phyloP scores from a whole-genome alignment of 2,329 filamentous ascomycete species.

The Colletotrichum sp. region DNA sequence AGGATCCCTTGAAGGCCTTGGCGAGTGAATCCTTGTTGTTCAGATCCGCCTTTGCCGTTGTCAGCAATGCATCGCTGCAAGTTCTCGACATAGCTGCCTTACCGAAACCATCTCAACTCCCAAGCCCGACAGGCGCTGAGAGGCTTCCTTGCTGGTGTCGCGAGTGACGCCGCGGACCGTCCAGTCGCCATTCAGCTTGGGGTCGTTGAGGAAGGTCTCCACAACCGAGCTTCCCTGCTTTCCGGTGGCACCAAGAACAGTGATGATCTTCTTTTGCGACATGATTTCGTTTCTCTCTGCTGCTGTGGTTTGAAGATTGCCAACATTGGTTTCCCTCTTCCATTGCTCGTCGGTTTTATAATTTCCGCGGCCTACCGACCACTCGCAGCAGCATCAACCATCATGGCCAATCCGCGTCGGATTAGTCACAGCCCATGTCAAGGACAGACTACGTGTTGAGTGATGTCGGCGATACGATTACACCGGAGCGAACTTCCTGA shows the following conservation, averaged over 20 bases:
- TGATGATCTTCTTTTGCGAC: conserved; percentile 47
- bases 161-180: conserved; percentile 63
- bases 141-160: conserved; percentile 44
- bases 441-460: accelerated
- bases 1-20: conserved; percentile 47
- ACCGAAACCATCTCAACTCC: conserved; percentile 56
- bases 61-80: neutral
- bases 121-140: conserved; percentile 45
- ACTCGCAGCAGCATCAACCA: accelerated
- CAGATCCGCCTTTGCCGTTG: conserved; percentile 47
- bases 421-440: neutral
- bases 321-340: neutral
- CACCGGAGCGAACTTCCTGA: neutral
- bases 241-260: conserved; percentile 64
- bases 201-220: conserved; percentile 38
- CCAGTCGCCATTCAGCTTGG: conserved; percentile 50
- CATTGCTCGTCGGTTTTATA: neutral
- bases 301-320: neutral
- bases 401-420: accelerated
- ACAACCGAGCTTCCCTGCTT: conserved; percentile 65
- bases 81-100: conserved; percentile 13
- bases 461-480: neutral
- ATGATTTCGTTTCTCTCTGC: neutral
- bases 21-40: conserved; percentile 49
- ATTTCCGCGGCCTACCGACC: accelerated